Conservation (phyloP, 2,329 filamentous ascomycete species). For the Didymella glomerata region DNA sequence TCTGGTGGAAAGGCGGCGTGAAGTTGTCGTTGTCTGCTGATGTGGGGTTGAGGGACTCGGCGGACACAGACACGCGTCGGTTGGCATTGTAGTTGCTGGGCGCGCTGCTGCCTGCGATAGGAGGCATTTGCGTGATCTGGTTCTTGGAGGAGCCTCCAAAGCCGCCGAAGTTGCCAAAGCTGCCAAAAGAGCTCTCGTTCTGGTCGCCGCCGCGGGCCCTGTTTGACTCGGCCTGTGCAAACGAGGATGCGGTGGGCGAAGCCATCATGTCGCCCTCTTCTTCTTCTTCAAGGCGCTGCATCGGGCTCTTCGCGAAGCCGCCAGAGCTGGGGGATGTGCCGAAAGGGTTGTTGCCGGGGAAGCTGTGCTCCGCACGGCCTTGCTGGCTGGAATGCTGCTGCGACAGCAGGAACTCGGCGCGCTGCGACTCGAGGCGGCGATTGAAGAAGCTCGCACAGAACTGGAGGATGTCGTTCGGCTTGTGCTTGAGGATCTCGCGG, state of each 20-base stretch:
- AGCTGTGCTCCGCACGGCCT: slow-evolving; percentile 70
- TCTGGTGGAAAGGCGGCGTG: slow-evolving; percentile 84
- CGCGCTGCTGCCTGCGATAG: slow-evolving; percentile 67
- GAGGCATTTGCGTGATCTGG: slow-evolving; percentile 53
- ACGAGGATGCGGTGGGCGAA: slow-evolving; percentile 70
- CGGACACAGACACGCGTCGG: slow-evolving; percentile 93
- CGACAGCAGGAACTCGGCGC: slow-evolving; percentile 63
- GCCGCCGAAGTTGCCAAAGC: slow-evolving; percentile 49
- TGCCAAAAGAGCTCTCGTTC: slow-evolving; percentile 49
- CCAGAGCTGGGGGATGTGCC: slow-evolving; percentile 57
- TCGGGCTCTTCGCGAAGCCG: slow-evolving; percentile 58
- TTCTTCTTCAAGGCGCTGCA: slow-evolving; percentile 77
- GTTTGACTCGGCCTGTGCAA: slow-evolving; percentile 54
- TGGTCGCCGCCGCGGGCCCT: slow-evolving; percentile 43
- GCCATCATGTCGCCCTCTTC: slow-evolving; percentile 80
- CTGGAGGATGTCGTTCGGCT: slow-evolving; percentile 71
- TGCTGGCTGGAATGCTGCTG: slow-evolving; percentile 57
- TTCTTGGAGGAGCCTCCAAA: slow-evolving; percentile 43
- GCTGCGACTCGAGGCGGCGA: slow-evolving; percentile 71
- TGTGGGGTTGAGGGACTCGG: slow-evolving; percentile 92
- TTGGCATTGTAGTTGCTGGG: slow-evolving; percentile 94
- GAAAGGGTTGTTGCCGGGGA: slow-evolving; percentile 83
- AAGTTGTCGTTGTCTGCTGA: slow-evolving; percentile 86
- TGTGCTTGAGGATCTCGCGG: slow-evolving; percentile 65
- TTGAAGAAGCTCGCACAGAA: slow-evolving; percentile 75